Percentiles rank a stretch among this genome's conserved stretches.
phyloP scores from a whole-genome alignment of 495 filamentous ascomycete genomes.

The Glutinoglossum americanum region DNA sequence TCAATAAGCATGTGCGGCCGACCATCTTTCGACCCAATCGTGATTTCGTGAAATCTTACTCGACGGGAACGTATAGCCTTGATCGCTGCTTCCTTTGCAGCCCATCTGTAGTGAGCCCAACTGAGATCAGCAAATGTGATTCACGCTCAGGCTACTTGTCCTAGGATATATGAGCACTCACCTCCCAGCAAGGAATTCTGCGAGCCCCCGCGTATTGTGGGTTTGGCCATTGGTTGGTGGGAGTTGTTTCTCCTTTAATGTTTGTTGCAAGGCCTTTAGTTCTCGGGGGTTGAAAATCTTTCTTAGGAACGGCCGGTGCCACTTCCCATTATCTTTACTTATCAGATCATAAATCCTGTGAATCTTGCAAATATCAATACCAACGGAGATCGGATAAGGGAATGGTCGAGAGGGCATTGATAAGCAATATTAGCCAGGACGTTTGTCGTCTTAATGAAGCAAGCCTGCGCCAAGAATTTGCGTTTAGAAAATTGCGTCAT shows the following conservation, averaged over 20 bases:
- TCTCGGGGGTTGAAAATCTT: constrained; percentile 16
- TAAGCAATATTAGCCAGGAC: neutral
- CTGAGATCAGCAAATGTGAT: constrained; percentile 3
- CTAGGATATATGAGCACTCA: constrained; percentile 12
- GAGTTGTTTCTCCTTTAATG: neutral
- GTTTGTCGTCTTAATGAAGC: neutral
- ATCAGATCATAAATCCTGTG: constrained; percentile 20
- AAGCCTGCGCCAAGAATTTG: neutral
- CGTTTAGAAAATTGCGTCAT: no score
- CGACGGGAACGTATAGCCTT: constrained; percentile 29
- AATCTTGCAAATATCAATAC: constrained; percentile 34
- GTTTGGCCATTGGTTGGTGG: constrained; percentile 5
- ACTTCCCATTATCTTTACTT: constrained; percentile 8
- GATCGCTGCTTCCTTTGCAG: constrained; percentile 43
- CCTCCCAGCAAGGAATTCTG: constrained; percentile 28
- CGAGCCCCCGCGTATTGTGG: constrained; percentile 2
- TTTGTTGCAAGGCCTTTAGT: neutral
- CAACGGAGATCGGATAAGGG: constrained; percentile 26
- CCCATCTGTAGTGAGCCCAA: constrained; percentile 21
- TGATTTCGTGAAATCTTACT: constrained; percentile 25
- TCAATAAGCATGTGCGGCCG: constrained; percentile 5
- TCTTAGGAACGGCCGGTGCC: constrained; percentile 16
- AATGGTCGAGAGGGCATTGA: constrained; percentile 19
- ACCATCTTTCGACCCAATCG: constrained; percentile 12
- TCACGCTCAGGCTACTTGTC: neutral